phyloP scores from a whole-genome alignment of 2,329 filamentous ascomycete genomes.

The Botrytis cinerea region DNA sequence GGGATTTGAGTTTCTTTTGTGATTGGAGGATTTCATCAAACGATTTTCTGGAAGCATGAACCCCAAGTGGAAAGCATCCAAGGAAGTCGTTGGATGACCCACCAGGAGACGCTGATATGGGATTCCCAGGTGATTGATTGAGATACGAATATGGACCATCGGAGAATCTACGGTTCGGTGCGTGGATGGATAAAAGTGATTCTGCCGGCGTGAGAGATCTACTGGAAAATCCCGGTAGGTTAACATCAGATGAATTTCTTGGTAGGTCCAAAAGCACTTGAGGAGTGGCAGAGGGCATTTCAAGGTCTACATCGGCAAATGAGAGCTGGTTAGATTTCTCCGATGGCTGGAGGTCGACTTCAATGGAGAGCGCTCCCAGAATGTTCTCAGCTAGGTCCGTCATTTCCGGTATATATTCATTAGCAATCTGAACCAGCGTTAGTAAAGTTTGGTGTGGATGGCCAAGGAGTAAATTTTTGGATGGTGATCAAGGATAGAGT shows the following conservation, averaged over 20 bases:
- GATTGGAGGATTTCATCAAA: conserved; percentile 49
- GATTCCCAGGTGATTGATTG: conserved; percentile 29
- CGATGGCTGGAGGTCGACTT: conserved; percentile 16
- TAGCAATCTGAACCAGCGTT: conserved; percentile 11
- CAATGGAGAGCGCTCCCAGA: conserved; percentile 20
- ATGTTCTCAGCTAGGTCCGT: background rate
- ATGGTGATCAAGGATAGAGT: background rate
- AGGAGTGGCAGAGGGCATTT: background rate
- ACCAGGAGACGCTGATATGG: conserved; percentile 44
- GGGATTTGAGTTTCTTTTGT: conserved; percentile 41
- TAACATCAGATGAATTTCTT: background rate
- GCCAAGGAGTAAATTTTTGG: background rate
- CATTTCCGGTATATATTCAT: conserved; percentile 11
- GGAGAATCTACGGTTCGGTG: conserved; percentile 6
- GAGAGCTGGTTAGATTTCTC: background rate
- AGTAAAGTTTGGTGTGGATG: background rate
- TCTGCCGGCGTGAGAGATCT: conserved; percentile 18
- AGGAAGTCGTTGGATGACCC: conserved; percentile 45
- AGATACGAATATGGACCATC: conserved; percentile 23
- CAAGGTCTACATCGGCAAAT: background rate
- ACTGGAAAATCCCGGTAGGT: conserved; percentile 12
- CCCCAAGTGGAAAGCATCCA: conserved; percentile 51
- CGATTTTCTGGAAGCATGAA: conserved; percentile 45
- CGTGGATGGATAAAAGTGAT: background rate
- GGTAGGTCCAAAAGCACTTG: background rate